A percentile compares a stretch with the other conserved stretches of the same genome.
These are phyloP conservation scores for Thielaviopsis cerberus DNA, from an alignment of 2,329 filamentous ascomycete genomes.

Conservation along the genomic window DNA sequence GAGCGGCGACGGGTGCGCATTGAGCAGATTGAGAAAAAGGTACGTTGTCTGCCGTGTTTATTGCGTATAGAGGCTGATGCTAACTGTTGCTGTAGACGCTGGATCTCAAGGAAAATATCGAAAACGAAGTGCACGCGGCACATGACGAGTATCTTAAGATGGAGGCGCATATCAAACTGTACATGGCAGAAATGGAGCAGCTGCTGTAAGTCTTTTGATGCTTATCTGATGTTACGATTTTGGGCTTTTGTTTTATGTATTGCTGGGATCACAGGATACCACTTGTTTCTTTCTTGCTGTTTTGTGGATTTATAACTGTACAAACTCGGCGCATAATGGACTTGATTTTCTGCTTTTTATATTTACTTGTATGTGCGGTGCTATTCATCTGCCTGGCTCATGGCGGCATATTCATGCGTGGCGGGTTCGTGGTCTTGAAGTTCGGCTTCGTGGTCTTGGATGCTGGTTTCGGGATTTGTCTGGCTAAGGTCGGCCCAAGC, in stretches of 20 bases:
- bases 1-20: constrained; percentile 83
- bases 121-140: constrained; percentile 76
- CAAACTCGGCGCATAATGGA: not conserved
- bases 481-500: not conserved
- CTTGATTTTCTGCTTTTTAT: not conserved
- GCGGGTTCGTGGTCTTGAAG: not conserved
- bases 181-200: constrained; percentile 98
- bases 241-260: not conserved
- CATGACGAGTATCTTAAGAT: constrained; percentile 94
- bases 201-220: constrained; percentile 31
- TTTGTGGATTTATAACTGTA: constrained; percentile 2
- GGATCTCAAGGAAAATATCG: constrained; percentile 92
- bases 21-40: constrained; percentile 98
- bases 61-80: constrained; percentile 10
- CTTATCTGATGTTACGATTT: not conserved
- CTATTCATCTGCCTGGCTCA: constrained; percentile 6
- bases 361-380: not conserved
- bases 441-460: too few species aligned
- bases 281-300: constrained; percentile 4
- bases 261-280: constrained; percentile 1
- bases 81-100: constrained; percentile 50
- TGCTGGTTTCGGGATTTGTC: not conserved
- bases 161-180: constrained; percentile 90
- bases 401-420: constrained; percentile 3
- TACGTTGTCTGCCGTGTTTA: constrained; percentile 23